Evolutionary conservation across 1,139 yeast genomes (phyloP).

Genomic region (Meyerozyma smithsonii): DNA sequence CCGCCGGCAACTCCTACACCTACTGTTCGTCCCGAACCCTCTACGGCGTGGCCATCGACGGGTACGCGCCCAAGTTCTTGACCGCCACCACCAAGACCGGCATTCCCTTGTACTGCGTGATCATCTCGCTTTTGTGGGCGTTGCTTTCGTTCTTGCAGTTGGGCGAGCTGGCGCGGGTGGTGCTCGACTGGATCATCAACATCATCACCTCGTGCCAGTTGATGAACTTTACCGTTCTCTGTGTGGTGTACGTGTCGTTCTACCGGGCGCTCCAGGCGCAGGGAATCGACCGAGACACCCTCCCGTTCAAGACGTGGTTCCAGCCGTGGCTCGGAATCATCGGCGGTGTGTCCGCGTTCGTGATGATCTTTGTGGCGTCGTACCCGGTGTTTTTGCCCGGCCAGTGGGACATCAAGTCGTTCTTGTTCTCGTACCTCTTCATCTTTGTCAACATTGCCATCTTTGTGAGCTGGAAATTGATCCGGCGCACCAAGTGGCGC

Average conservation of each 20-base stretch:
- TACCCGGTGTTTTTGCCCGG: conserved; percentile 65
- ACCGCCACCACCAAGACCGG: conserved; percentile 23
- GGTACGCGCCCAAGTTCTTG: conserved; percentile 47
- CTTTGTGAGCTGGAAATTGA: conserved; percentile 51
- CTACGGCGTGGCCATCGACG: conserved; percentile 58
- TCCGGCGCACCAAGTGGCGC: conserved; percentile 49
- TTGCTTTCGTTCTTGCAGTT: conserved; percentile 38
- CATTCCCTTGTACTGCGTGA: conserved; percentile 13
- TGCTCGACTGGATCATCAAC: conserved; percentile 29
- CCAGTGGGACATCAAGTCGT: conserved; percentile 55
- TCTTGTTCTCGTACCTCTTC: conserved; percentile 65
- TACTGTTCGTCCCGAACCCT: conserved; percentile 56
- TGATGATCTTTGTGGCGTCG: conserved; percentile 62
- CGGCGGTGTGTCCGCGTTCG: conserved; percentile 25
- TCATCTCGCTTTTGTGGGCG: conserved; percentile 43
- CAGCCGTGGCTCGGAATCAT: conserved; percentile 41
- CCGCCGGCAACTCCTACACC: conserved; percentile 71
- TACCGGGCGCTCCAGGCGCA: conserved; percentile 37
- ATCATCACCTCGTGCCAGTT: conserved; percentile 29
- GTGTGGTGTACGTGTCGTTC: conserved; percentile 21
- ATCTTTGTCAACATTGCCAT: conserved; percentile 58
- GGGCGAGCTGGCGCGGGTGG: conserved; percentile 19
- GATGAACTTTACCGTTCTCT: conserved; percentile 24
- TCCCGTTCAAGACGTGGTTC: conserved; percentile 48
- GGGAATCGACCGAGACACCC: conserved; percentile 45